A percentile compares a stretch with the other conserved stretches of the same genome.
Evolutionary conservation across 305 asterid genomes (phyloP).

Genomic region (Solanum chacoense): DNA sequence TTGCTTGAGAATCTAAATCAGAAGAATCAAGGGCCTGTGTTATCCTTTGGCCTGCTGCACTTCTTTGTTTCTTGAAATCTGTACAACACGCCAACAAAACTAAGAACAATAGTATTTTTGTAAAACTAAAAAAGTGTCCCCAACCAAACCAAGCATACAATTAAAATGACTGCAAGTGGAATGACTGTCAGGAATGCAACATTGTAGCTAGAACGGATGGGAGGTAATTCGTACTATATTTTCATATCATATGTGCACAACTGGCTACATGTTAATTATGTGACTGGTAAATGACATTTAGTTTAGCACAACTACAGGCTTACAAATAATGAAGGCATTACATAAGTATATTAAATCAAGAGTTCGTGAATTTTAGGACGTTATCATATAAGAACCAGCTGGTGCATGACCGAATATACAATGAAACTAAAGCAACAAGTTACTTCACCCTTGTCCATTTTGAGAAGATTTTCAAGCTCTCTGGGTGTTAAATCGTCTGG

Average conservation of each 20-base stretch:
- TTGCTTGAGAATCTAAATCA: constrained; percentile 29
- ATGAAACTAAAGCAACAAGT: not conserved
- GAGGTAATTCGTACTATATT: not conserved
- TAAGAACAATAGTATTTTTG: not conserved
- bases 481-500: constrained; percentile 59
- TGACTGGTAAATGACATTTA: not conserved
- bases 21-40: constrained; percentile 31
- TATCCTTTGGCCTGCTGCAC: constrained; percentile 29
- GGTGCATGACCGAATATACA: not conserved
- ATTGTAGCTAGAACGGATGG: not conserved
- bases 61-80: constrained; percentile 54
- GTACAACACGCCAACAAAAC: constrained; percentile 1
- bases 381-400: not conserved
- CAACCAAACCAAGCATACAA: not conserved
- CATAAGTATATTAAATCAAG: not conserved
- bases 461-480: constrained; percentile 74
- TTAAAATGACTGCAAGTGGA: not conserved
- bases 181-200: not conserved
- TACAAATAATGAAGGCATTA: not conserved
- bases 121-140: not conserved
- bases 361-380: not conserved
- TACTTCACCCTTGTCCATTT: constrained; percentile 56
- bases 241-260: not conserved
- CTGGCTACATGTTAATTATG: not conserved
- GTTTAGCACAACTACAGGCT: not conserved